Conservation (phyloP, 768 basidiomycete genomes). For the Leucocoprinus leucothites region DNA sequence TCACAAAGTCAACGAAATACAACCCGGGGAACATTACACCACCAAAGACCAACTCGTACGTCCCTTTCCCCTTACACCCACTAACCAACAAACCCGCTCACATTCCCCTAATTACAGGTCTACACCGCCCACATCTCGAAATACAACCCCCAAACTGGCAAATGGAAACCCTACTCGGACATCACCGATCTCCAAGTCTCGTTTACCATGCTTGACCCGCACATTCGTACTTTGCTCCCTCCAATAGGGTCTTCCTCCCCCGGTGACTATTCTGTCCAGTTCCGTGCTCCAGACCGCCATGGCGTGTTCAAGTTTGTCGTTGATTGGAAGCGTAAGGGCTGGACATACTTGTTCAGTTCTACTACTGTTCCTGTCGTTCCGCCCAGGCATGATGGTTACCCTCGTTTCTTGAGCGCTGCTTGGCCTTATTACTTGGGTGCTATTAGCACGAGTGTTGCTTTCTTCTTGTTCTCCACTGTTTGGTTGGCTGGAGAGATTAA, state of each 20-base stretch:
- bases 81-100: slow-evolving; percentile 3
- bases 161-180: slow-evolving; percentile 73
- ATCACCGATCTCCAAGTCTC: slow-evolving; percentile 86
- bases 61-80: slow-evolving; percentile 9
- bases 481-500: slow-evolving; percentile 86
- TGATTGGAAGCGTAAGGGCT: slow-evolving; percentile 85
- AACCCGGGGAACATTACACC: slow-evolving; percentile 72
- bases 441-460: slow-evolving; percentile 82
- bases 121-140: slow-evolving; percentile 73
- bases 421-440: slow-evolving; percentile 96
- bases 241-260: slow-evolving; percentile 50
- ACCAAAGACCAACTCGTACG: slow-evolving; percentile 82
- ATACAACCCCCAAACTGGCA: slow-evolving; percentile 49
- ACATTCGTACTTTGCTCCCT: slow-evolving; percentile 76
- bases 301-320: slow-evolving; percentile 98
- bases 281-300: slow-evolving; percentile 92
- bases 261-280: slow-evolving; percentile 75
- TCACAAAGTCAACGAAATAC: slow-evolving; percentile 61
- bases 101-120: slow-evolving; percentile 51
- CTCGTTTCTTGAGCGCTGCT: slow-evolving; percentile 91
- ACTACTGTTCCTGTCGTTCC: slow-evolving; percentile 88
- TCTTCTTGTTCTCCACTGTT: slow-evolving; percentile 80
- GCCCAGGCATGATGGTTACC: slow-evolving; percentile 91
- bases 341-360: slow-evolving; percentile 69
- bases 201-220: slow-evolving; percentile 99